Evolutionary conservation across 805 yeast species (phyloP).

Genomic region (Wickerhamiella vanderwaltii): DNA sequence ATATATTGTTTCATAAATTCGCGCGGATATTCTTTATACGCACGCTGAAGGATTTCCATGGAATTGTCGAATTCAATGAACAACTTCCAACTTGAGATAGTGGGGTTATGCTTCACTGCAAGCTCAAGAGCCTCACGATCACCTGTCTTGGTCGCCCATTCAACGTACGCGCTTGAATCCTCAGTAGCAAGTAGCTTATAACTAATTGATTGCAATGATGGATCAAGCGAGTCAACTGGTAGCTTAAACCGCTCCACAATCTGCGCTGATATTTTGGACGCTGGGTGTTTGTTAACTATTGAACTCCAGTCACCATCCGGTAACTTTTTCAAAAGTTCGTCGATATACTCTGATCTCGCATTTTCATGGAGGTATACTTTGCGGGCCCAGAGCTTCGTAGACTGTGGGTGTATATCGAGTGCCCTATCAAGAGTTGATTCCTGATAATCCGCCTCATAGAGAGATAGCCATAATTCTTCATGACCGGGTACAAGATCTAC

Average conservation of each 20-base stretch:
- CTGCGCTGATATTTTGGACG: neutral
- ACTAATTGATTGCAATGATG: neutral
- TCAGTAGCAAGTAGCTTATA: neutral
- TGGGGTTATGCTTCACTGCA: neutral
- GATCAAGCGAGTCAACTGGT: neutral
- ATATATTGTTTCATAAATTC: constrained; percentile 1
- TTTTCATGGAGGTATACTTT: neutral
- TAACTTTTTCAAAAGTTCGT: neutral
- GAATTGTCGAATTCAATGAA: neutral
- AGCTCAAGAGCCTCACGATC: neutral
- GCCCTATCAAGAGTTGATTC: constrained; percentile 12
- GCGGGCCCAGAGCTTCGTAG: neutral
- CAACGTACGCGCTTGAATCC: constrained; percentile 16
- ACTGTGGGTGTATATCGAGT: neutral
- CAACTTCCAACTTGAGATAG: neutral
- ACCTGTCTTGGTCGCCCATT: neutral
- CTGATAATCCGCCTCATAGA: constrained; percentile 33
- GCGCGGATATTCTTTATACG: neutral
- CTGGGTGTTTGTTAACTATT: neutral
- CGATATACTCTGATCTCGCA: neutral
- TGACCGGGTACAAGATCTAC: constrained; percentile 54
- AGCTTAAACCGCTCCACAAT: neutral
- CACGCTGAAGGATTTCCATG: neutral
- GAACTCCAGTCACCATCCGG: neutral
- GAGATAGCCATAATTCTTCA: constrained; percentile 53